phyloP scores from a whole-genome alignment of 495 filamentous ascomycete species.

The Cryomyces minteri region DNA sequence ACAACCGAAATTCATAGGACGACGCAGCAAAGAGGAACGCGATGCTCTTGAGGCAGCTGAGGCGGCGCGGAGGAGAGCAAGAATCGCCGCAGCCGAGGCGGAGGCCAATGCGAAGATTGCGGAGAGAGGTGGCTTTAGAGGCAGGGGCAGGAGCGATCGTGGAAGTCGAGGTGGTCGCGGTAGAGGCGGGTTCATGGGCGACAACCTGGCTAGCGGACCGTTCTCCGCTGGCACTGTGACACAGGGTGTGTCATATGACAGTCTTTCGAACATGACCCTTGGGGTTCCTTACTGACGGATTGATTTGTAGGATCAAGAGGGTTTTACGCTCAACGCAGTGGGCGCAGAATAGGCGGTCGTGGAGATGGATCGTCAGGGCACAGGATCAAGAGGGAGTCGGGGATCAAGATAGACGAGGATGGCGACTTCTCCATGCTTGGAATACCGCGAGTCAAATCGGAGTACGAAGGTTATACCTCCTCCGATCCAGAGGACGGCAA shows the following conservation, averaged over 20 bases:
- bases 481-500: conserved; percentile 13
- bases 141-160: not conserved
- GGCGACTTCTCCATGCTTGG: conserved; percentile 1
- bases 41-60: conserved; percentile 10
- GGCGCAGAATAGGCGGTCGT: not conserved
- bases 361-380: not conserved
- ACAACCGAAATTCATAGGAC: not conserved
- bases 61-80: conserved; percentile 5
- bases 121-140: conserved; percentile 1
- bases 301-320: not conserved
- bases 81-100: not conserved
- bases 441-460: conserved; percentile 3
- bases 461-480: conserved; percentile 15
- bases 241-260: conserved; percentile 1
- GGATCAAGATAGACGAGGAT: conserved; percentile 4
- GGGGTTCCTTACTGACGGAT: not conserved
- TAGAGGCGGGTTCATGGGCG: conserved; percentile 7
- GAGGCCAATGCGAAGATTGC: conserved; percentile 5
- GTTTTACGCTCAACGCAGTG: not conserved
- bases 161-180: not conserved
- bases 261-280: not conserved
- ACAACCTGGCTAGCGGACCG: conserved; percentile 8
- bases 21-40: conserved; percentile 13
- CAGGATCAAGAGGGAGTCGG: not conserved
- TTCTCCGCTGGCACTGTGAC: conserved; percentile 12